A percentile compares a stretch with the other conserved stretches of the same genome.
Evolutionary conservation across 495 filamentous ascomycete species (phyloP).

Genomic region (Neurospora terricola): DNA sequence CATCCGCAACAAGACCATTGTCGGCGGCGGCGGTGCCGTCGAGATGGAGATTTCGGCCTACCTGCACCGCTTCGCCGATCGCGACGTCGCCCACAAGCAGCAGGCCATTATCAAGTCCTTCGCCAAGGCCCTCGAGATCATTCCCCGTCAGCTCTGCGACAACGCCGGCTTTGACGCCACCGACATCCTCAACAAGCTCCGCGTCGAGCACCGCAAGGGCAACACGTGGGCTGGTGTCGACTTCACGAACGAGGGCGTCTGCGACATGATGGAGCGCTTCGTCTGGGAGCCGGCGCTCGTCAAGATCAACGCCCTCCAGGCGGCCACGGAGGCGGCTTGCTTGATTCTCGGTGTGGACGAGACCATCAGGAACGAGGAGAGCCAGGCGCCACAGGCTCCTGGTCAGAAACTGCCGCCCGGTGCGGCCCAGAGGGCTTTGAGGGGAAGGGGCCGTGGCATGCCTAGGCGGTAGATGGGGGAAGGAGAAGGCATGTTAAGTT

Average conservation of each 20-base stretch:
- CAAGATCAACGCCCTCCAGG: slow-evolving; percentile 95
- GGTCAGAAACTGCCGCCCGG: slow-evolving; percentile 74
- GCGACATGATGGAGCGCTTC: slow-evolving; percentile 86
- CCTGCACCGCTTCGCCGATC: slow-evolving; percentile 83
- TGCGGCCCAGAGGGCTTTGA: slow-evolving; percentile 81
- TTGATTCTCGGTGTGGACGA: slow-evolving; percentile 94
- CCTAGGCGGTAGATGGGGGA: slow-evolving; percentile 53
- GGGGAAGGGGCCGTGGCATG: slow-evolving; percentile 87
- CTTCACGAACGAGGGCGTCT: slow-evolving; percentile 81
- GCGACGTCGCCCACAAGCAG: slow-evolving; percentile 87
- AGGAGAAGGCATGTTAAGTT: slow-evolving; percentile 1
- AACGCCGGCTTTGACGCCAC: slow-evolving; percentile 98
- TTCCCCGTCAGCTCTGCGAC: slow-evolving; percentile 93
- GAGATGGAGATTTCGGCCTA: slow-evolving; percentile 97
- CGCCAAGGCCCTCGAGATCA: slow-evolving; percentile 93
- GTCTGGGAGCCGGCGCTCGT: slow-evolving; percentile 96
- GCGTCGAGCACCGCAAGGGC: slow-evolving; percentile 87
- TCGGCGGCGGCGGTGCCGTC: slow-evolving; percentile 86
- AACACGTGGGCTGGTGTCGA: slow-evolving; percentile 93
- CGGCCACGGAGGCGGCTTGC: slow-evolving; percentile 88
- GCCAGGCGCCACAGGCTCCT: slow-evolving; percentile 67
- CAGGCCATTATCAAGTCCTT: slow-evolving; percentile 96
- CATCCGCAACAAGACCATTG: slow-evolving; percentile 85
- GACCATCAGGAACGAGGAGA: slow-evolving; percentile 96
- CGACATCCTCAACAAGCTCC: slow-evolving; percentile 88